Percentiles rank a stretch among this genome's conserved stretches.
These are phyloP conservation scores for Colletotrichum sp. DNA, from an alignment of 2,329 filamentous ascomycete species.

Conservation along the genomic window DNA sequence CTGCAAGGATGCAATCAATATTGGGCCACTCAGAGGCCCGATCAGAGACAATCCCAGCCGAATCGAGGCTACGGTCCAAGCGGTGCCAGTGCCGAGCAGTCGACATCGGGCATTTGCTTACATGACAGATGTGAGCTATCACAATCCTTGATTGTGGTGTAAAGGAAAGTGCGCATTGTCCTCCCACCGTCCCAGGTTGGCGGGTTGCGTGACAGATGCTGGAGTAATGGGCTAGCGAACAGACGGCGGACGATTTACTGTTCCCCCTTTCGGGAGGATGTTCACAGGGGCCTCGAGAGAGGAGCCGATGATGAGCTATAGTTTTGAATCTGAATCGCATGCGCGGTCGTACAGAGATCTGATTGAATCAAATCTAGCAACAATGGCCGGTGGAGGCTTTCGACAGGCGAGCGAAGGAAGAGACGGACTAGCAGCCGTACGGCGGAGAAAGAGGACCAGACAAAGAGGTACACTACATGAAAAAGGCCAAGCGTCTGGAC, in stretches of 20 bases:
- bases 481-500: background rate
- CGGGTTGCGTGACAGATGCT: background rate
- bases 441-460: background rate
- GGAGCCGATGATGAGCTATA: background rate
- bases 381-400: background rate
- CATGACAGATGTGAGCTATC: background rate
- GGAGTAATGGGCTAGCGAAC: background rate
- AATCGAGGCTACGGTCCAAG: background rate
- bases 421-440: background rate
- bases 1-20: constrained; percentile 16
- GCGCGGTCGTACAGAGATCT: constrained; percentile 8
- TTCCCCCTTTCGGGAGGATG: background rate
- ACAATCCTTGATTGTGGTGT: background rate
- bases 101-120: background rate
- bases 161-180: background rate
- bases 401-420: background rate
- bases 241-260: background rate
- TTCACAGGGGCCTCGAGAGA: background rate
- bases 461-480: background rate
- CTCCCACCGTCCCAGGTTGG: background rate
- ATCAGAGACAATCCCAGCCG: constrained; percentile 1
- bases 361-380: background rate
- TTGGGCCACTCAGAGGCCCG: constrained; percentile 9
- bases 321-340: background rate
- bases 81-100: background rate